Conservation (phyloP, 495 filamentous ascomycete genomes). For the Clohesyomyces aquaticus region DNA sequence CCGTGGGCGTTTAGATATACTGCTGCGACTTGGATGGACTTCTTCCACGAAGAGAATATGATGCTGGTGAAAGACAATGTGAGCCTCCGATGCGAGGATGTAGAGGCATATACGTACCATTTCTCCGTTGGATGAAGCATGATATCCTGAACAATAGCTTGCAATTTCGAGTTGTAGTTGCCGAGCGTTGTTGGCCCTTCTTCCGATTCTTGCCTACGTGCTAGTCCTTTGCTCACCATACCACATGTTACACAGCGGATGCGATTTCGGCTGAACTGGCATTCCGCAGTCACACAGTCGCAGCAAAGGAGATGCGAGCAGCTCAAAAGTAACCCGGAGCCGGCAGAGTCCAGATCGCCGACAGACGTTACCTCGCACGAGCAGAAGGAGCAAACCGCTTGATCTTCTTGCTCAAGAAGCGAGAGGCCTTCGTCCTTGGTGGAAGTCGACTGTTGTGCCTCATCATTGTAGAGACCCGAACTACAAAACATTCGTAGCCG, state of each 20-base stretch:
- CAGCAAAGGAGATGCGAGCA: constrained; percentile 28
- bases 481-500: constrained; percentile 54
- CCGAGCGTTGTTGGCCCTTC: not conserved
- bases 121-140: not conserved
- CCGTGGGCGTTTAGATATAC: not conserved
- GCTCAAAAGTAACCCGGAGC: not conserved
- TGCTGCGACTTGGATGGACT: constrained; percentile 46
- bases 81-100: not conserved
- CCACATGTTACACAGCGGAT: not conserved
- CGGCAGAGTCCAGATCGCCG: constrained; percentile 32
- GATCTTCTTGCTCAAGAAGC: constrained; percentile 4
- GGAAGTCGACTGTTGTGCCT: not conserved
- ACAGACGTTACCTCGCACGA: constrained; percentile 43
- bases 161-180: not conserved
- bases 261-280: not conserved
- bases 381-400: constrained; percentile 43
- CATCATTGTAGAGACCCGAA: constrained; percentile 19
- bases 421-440: not conserved
- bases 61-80: constrained; percentile 46
- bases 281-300: constrained; percentile 38
- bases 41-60: constrained; percentile 59
- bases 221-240: not conserved
- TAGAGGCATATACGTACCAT: not conserved
- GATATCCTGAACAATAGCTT: constrained; percentile 4
- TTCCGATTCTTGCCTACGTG: not conserved